Base-by-base conservation (phyloP, 768 basidiomycete species). In the Paxillus involutus region DNA sequence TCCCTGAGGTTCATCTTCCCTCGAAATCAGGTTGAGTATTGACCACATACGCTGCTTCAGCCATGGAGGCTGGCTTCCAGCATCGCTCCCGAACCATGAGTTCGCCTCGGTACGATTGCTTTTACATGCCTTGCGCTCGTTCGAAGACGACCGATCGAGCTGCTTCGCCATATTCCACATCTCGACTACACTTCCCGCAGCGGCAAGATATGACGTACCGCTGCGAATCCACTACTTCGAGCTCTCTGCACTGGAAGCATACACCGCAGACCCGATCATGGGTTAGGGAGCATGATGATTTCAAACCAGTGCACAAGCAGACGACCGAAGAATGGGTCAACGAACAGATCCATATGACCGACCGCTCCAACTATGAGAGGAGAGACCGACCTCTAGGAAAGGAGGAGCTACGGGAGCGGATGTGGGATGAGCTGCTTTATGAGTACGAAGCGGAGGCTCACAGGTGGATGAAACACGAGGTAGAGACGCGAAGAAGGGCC, bases 301-400 rank as follows among this genome's bases (percentile, higher is more conserved):
- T 72, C 52, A 72, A 72, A 43, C 71, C 74, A 51, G 73, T 73
- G 52, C 72, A 75, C 56, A 76, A 73, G 57, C 74, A 74, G 63
- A 81, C 77, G 60, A 83, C 82, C 32, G 81, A 85, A 49, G 77
- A 80, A 50, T 89, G 89, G 88, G 81, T 88, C 46, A 68, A 77
- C 44, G 77, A 83, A 59, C 84, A 83, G 67, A 64, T 76, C 45
- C 71, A 79, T 55, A 61, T 73, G 39, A 56, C 62, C 10, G 69
- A 71, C 37, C 61, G 65, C 52, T 59, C 69, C 58, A 63, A 66
- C 60, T 56, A 62, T 36, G 59, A 56, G 50, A 56, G 66, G 56
- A 51, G 66, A 56, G 57, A 45, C 44, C 59, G 62, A 24, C 57
- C 63, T 56, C 56, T 61, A 55, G 70, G 55, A 14, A 64, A 61